Evolutionary conservation across 495 filamentous ascomycete species (phyloP).

Genomic region (Tuber melanosporum): DNA sequence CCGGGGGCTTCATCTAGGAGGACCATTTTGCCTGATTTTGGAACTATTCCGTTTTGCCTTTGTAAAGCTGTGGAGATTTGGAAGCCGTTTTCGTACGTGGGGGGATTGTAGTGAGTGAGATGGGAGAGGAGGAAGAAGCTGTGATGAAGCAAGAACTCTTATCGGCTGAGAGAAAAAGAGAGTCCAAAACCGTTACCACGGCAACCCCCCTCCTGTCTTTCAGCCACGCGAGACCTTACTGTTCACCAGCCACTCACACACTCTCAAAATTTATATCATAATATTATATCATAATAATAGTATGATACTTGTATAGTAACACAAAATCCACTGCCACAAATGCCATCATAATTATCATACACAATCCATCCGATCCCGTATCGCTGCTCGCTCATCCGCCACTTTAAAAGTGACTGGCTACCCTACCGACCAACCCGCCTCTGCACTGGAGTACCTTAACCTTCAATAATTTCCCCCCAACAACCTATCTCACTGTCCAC

Average conservation of each 20-base stretch:
- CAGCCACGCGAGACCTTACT: constrained; percentile 11
- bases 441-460: constrained; percentile 2
- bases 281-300: no score
- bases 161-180: background rate
- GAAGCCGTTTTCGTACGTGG: background rate
- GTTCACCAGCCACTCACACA: background rate
- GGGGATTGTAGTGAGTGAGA: background rate
- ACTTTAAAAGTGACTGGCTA: constrained; percentile 16
- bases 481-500: constrained; percentile 12
- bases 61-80: constrained; percentile 9
- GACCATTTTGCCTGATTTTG: constrained; percentile 54
- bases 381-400: constrained; percentile 4
- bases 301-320: no score
- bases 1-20: constrained; percentile 94
- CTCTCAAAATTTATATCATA: no score
- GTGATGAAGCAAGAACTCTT: constrained; percentile 8
- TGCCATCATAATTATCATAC: constrained; percentile 17
- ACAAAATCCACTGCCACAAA: background rate
- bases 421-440: constrained; percentile 8
- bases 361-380: constrained; percentile 5
- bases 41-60: background rate
- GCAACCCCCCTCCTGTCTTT: constrained; percentile 12
- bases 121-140: background rate
- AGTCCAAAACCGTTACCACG: constrained; percentile 13
- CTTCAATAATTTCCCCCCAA: constrained; percentile 11